phyloP scores from a whole-genome alignment of 2,329 filamentous ascomycete genomes.

The Epichloe aotearoae region DNA sequence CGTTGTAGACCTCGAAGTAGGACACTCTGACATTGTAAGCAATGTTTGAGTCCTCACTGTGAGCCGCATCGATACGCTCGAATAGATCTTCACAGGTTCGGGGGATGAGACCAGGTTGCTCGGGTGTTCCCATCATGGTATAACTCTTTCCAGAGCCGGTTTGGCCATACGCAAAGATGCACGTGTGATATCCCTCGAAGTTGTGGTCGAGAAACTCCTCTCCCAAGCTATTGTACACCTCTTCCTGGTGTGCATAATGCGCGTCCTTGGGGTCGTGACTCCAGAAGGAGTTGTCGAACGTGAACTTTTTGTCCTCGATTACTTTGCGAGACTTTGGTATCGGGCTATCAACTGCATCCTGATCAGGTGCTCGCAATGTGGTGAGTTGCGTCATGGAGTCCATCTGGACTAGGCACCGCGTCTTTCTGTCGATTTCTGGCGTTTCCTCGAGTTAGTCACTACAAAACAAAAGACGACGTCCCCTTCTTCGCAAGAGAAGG shows the following conservation, averaged over 20 bases:
- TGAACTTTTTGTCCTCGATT: slow-evolving; percentile 80
- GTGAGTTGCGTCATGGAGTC: slow-evolving; percentile 77
- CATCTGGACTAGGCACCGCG: slow-evolving; percentile 84
- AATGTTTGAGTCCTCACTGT: slow-evolving; percentile 74
- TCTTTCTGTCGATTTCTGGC: slow-evolving; percentile 65
- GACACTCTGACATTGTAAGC: slow-evolving; percentile 96
- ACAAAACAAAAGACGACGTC: too few relatives aligned
- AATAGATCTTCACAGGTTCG: slow-evolving; percentile 94
- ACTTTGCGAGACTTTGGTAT: slow-evolving; percentile 57
- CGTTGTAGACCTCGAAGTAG: slow-evolving; percentile 99
- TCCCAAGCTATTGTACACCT: slow-evolving; percentile 86
- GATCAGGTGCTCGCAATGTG: slow-evolving; percentile 55
- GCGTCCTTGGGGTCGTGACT: slow-evolving; percentile 68
- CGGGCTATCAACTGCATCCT: slow-evolving; percentile 31
- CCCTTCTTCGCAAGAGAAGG: not conserved
- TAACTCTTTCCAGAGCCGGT: slow-evolving; percentile 97
- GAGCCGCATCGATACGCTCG: slow-evolving; percentile 68
- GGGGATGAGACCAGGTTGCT: slow-evolving; percentile 77
- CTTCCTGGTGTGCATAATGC: slow-evolving; percentile 84
- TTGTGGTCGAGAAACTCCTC: slow-evolving; percentile 98
- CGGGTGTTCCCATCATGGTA: slow-evolving; percentile 86
- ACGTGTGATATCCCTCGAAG: slow-evolving; percentile 98
- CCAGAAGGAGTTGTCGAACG: slow-evolving; percentile 98
- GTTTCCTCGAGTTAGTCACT: not conserved
- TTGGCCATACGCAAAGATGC: slow-evolving; percentile 97